Percentiles rank a stretch among this genome's conserved stretches.
Evolutionary conservation across 1,284 basidiomycete species (phyloP).

Genomic region (Marasmius tenuissimus): DNA sequence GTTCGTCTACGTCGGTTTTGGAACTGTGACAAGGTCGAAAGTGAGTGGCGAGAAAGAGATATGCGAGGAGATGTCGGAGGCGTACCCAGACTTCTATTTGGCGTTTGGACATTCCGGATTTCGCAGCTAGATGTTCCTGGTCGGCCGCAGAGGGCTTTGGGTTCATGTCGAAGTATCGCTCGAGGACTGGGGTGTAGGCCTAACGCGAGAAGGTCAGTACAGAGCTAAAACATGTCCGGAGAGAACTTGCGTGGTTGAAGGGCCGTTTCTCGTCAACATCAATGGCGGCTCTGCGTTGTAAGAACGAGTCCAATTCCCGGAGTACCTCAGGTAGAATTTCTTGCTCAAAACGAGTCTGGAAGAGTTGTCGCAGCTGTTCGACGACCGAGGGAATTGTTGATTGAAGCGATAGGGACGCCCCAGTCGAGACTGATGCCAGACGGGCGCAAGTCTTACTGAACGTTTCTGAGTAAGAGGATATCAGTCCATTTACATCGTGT

Average conservation of each 20-base stretch:
- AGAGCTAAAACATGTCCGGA: not conserved
- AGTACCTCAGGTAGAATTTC: not conserved
- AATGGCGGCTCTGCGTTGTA: not conserved
- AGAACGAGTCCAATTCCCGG: no score
- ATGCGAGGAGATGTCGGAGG: not conserved
- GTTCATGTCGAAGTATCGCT: constrained; percentile 50
- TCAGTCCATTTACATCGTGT: not conserved
- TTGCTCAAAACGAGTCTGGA: constrained; percentile 5
- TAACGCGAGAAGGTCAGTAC: constrained; percentile 19
- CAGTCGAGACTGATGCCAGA: not conserved
- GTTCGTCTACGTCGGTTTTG: constrained; percentile 14
- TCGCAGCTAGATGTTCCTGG: constrained; percentile 39
- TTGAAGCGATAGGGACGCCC: not conserved
- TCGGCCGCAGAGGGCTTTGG: constrained; percentile 49
- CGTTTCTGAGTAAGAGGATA: not conserved
- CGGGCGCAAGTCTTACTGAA: not conserved
- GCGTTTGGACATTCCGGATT: constrained; percentile 44
- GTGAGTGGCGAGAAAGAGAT: not conserved
- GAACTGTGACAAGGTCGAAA: constrained; percentile 8
- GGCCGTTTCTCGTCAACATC: not conserved
- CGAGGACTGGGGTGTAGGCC: constrained; percentile 47
- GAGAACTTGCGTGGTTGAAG: constrained; percentile 8
- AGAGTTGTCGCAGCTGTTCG: not conserved
- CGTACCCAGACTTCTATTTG: constrained; percentile 64
- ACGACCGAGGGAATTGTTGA: not conserved